Percentiles rank a stretch among this genome's conserved stretches.
phyloP scores from a whole-genome alignment of 2,329 filamentous ascomycete genomes.

The Fusarium longipes region DNA sequence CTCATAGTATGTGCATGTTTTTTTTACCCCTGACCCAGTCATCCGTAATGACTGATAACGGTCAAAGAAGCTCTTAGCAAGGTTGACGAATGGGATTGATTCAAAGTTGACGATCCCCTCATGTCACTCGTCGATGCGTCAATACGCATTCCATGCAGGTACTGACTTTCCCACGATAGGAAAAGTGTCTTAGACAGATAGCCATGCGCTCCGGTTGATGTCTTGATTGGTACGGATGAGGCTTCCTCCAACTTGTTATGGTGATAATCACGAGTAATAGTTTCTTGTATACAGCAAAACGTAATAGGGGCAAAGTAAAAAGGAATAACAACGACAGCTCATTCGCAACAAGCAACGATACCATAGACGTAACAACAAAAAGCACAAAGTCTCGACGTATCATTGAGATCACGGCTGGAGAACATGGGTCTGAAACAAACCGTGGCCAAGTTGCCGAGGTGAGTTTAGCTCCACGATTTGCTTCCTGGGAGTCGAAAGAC shows the following conservation, averaged over 20 bases:
- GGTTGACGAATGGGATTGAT: conserved; percentile 32
- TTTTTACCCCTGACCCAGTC: not conserved
- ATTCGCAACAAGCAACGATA: not conserved
- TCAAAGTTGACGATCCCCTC: conserved; percentile 16
- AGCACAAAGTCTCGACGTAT: conserved; percentile 21
- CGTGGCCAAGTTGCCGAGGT: conserved; percentile 27
- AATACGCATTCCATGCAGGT: conserved; percentile 23
- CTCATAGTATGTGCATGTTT: not conserved
- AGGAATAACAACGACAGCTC: not conserved
- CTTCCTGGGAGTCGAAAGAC: conserved; percentile 29
- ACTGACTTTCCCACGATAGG: conserved; percentile 25
- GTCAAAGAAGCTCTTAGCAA: conserved; percentile 6
- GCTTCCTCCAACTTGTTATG: not conserved
- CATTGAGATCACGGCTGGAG: conserved; percentile 24
- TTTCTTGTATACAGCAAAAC: not conserved
- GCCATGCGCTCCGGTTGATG: conserved; percentile 13
- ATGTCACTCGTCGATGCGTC: not conserved
- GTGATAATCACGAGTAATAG: not conserved
- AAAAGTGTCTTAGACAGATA: conserved; percentile 23
- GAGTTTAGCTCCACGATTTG: conserved; percentile 37
- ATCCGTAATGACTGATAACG: conserved; percentile 2
- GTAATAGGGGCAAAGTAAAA: not conserved
- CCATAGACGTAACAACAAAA: conserved; percentile 3
- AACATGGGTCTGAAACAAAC: conserved; percentile 43
- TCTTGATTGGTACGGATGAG: conserved; percentile 22